Conservation (phyloP, 2,329 filamentous ascomycete species). For the Aspergillaceae sp. region DNA sequence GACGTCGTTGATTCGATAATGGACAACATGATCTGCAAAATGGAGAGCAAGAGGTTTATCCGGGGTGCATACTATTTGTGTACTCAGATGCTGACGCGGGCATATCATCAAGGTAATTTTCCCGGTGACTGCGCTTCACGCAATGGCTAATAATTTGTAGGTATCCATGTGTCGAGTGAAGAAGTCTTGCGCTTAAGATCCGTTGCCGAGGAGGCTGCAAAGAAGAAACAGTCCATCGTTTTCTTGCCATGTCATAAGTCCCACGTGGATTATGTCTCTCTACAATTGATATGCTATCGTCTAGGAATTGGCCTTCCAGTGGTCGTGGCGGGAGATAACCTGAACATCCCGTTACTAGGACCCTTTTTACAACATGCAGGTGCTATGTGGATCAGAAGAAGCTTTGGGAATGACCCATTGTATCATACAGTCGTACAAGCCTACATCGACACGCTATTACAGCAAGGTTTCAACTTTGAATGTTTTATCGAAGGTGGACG, state of each 20-base stretch:
- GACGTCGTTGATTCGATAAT: conserved; percentile 81
- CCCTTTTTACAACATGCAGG: conserved; percentile 90
- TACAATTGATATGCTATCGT: conserved; percentile 92
- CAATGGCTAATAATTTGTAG: conserved; percentile 21
- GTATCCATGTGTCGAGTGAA: conserved; percentile 89
- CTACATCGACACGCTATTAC: conserved; percentile 86
- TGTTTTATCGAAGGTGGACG: conserved; percentile 96
- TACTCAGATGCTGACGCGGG: conserved; percentile 80
- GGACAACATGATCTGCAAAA: conserved; percentile 97
- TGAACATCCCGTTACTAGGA: conserved; percentile 88
- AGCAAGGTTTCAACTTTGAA: conserved; percentile 88
- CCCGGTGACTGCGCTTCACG: not conserved
- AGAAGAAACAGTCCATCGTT: conserved; percentile 88
- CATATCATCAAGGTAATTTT: conserved; percentile 74
- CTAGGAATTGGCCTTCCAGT: conserved; percentile 81
- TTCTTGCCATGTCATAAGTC: conserved; percentile 92
- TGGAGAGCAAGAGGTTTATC: conserved; percentile 91
- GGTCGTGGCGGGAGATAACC: conserved; percentile 89
- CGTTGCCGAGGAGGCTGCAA: conserved; percentile 72
- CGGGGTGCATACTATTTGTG: conserved; percentile 80
- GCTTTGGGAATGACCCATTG: conserved; percentile 83
- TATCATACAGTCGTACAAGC: conserved; percentile 91
- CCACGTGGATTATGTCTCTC: conserved; percentile 90
- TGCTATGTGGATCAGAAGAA: conserved; percentile 90
- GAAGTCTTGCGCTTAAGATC: conserved; percentile 76